Evolutionary conservation across 306 rosid genomes (phyloP), one percentile per base, ranked within the genome.

Genomic region (Quercus mongolica): DNA sequence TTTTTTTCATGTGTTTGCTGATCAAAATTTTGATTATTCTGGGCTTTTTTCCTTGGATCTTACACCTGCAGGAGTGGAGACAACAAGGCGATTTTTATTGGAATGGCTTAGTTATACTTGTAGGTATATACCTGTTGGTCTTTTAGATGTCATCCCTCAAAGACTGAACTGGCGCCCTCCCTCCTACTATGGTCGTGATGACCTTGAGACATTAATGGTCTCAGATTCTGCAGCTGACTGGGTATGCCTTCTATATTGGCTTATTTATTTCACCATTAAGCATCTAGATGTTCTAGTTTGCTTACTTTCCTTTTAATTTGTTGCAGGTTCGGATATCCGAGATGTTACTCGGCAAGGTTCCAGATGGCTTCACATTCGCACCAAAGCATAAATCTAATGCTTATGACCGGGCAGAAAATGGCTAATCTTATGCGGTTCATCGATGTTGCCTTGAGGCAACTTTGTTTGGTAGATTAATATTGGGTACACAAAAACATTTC

Each of bases 151-250:
- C 44, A 77, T 95, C 87, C 95, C 97, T 58, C 97, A 91, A 75
- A 88, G 88, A 28, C 71, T 95, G 57, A 92, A 87, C 87, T 95
- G 97, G 99, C 94, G 99, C 28, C 87, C 92, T 0, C 99, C 98
- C 0, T 87, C 94, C 46, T 92, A 85, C 78, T 83, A 20, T 9
- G 97, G 94, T 19, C 97, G 99, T 9, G 89, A 95, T 61, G 97
- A 92, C 81, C 95, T 95, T 65, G 99, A 95, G 90, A 91, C 97
- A 1, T 83, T 91, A 67, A 92, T 95, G 99, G 95, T 91, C 85
- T 95, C 99, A 15, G 98, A 94, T 78, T 94, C 97, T 52, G 99
- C 99, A 15, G 94, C 92, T 49, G 97, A 95, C 82, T 95, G 99
- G 99, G 99, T 95, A 92, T 75, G 65, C 57, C 62, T 19, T 75